A percentile compares a stretch with the other conserved stretches of the same genome.
phyloP scores from a whole-genome alignment of 306 rosid genomes.

The Canavalia ensiformis region DNA sequence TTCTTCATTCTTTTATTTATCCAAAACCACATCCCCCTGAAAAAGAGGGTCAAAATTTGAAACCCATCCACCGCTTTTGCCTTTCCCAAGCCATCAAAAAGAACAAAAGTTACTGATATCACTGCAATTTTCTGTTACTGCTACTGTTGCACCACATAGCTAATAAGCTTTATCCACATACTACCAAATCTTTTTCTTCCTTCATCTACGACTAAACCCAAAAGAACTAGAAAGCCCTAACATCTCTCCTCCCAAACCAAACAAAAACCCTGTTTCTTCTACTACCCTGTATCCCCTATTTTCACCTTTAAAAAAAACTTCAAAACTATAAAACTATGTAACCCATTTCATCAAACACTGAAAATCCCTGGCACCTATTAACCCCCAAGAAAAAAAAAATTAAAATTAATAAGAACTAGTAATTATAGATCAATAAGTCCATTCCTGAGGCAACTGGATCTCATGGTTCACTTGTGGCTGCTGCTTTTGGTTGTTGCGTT shows the following conservation, averaged over 20 bases:
- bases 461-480: slow-evolving; percentile 58
- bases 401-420: neutral
- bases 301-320: neutral
- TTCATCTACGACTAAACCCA: neutral
- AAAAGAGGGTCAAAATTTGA: neutral
- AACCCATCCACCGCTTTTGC: slow-evolving; percentile 28
- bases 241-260: neutral
- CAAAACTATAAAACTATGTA: slow-evolving; percentile 11
- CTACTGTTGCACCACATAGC: neutral
- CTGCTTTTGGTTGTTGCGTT: slow-evolving; percentile 44
- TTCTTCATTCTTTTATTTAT: neutral
- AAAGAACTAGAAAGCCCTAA: neutral
- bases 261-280: slow-evolving; percentile 39
- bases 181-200: neutral
- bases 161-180: slow-evolving; percentile 18
- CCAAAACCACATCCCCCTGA: neutral
- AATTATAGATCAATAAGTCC: slow-evolving; percentile 65
- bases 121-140: neutral
- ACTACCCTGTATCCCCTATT: neutral
- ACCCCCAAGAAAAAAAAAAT: neutral
- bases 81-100: slow-evolving; percentile 13
- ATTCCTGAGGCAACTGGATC: slow-evolving; percentile 78
- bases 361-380: neutral
- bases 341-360: neutral
- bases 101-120: slow-evolving; percentile 41